phyloP scores from a whole-genome alignment of 192 early-diverging fungal genomes.

The Gryganskiella cystojenkinii region DNA sequence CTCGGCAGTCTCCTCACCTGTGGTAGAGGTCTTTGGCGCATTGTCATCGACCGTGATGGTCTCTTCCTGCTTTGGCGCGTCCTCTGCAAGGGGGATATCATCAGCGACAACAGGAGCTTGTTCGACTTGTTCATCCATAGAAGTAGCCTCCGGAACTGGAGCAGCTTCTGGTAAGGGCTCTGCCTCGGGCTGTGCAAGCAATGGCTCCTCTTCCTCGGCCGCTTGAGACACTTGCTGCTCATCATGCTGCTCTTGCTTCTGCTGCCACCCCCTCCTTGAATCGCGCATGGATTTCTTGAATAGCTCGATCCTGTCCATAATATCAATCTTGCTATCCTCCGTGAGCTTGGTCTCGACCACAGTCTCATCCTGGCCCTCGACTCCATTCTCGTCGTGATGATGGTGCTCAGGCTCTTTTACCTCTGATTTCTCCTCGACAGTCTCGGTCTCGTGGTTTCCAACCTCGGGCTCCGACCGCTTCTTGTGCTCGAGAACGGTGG shows the following conservation, averaged over 20 bases:
- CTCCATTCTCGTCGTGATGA: not conserved
- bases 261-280: not conserved
- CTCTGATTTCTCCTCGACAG: not conserved
- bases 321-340: not conserved
- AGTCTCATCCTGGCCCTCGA: not conserved
- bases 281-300: constrained; percentile 7
- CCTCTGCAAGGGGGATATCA: not conserved
- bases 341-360: not conserved
- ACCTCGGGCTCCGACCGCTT: too few relatives aligned
- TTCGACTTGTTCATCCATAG: not conserved
- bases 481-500: too few relatives aligned
- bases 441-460: too few relatives aligned
- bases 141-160: constrained; percentile 4
- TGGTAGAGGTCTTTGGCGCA: not conserved
- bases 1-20: constrained; percentile 2
- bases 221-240: not conserved
- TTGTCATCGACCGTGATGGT: not conserved
- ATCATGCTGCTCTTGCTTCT: not conserved
- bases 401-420: not conserved
- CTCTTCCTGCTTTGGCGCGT: not conserved
- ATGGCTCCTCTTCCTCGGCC: not conserved
- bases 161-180: constrained; percentile 2
- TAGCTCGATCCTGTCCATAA: not conserved
- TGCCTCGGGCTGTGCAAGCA: not conserved
- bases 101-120: not conserved